These are phyloP conservation scores for Pleurotus cornucopiae DNA, from an alignment of 768 basidiomycete species.

Conservation along the genomic window DNA sequence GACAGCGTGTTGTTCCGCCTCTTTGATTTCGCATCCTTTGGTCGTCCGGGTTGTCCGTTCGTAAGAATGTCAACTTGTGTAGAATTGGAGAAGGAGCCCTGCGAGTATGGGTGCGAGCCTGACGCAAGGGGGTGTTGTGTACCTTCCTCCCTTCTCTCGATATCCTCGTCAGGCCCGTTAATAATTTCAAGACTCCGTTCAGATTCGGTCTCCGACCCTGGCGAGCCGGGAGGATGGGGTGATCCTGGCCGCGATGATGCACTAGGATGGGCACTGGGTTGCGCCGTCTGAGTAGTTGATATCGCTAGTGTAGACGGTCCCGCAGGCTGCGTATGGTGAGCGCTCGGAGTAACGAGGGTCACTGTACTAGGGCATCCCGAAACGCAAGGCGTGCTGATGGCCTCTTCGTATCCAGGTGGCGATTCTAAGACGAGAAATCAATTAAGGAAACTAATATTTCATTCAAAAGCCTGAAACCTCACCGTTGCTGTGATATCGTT, in stretches of 20 bases:
- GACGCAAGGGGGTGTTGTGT: not conserved
- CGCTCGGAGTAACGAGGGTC: slow-evolving; percentile 27
- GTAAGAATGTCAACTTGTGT: not conserved
- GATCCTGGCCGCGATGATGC: not conserved
- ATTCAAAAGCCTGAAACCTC: not conserved
- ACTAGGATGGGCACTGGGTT: not conserved
- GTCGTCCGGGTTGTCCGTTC: not conserved
- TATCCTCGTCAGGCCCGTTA: not conserved
- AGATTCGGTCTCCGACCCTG: not conserved
- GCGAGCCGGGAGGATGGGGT: not conserved
- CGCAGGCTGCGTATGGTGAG: slow-evolving; percentile 16
- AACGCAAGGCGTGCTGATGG: slow-evolving; percentile 42
- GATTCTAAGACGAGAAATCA: slow-evolving; percentile 26
- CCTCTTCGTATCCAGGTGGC: slow-evolving; percentile 75
- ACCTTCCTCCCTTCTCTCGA: not conserved
- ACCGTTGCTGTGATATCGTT: not conserved
- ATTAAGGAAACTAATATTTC: not conserved
- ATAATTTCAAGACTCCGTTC: not conserved
- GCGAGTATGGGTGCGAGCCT: not conserved
- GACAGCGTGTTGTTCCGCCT: slow-evolving; percentile 39
- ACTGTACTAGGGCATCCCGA: slow-evolving; percentile 36
- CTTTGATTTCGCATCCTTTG: slow-evolving; percentile 18
- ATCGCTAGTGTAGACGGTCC: not conserved
- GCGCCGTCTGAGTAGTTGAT: not conserved
- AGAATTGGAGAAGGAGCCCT: not conserved